Base-by-base conservation (phyloP, 2,329 filamentous ascomycete species). In the Didymella keratinophila region DNA sequence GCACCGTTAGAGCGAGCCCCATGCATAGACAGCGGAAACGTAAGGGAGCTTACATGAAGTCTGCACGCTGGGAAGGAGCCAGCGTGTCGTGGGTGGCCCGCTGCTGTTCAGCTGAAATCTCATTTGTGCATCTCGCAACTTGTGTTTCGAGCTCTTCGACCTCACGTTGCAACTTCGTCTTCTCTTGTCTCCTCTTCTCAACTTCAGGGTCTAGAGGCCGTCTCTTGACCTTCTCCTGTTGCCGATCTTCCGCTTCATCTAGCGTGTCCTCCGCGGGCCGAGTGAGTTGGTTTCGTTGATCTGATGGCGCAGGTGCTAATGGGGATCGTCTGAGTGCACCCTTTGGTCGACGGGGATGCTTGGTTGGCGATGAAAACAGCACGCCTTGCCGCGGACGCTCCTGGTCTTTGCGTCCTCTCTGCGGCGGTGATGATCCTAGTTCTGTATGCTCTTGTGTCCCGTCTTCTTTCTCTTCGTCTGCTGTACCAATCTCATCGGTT, bases 321-420 rank as follows among this genome's bases (percentile, higher is more conserved):
- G 65, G 64, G 12, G 69, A 64, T 25, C 61, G 53, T 53, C 65
- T 66, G 7, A 56, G 32, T 9, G 53, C 30, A 18, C 60, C 58
- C 18, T 66, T 67, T 25, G 57, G 37, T 10, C 66, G 70, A 11
- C 62, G 61, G 20, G 70, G 73, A 12, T 66, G 65, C 47, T 72
- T 77, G 60, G 64, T 74, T 16, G 73, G 71, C 8, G 73, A 74
- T 10, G 71, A 74, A 42, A 67, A 75, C 0, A 73, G 43, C 5
- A 71, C 55, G 1, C 66, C 69, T 30, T 67, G 63, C 18, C 64
- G 64, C 10, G 67, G 64, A 1, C 57, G 68, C 50, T 74, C 67
- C 36, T 63, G 62, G 10, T 64, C 49, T 14, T 63, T 54, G 4
- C 61, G 44, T 0, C 30, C 51, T 49, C 50, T 55, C 30, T 63